Base-by-base conservation (phyloP, 1,284 basidiomycete genomes). In the Fomitiporia mediterranea region DNA sequence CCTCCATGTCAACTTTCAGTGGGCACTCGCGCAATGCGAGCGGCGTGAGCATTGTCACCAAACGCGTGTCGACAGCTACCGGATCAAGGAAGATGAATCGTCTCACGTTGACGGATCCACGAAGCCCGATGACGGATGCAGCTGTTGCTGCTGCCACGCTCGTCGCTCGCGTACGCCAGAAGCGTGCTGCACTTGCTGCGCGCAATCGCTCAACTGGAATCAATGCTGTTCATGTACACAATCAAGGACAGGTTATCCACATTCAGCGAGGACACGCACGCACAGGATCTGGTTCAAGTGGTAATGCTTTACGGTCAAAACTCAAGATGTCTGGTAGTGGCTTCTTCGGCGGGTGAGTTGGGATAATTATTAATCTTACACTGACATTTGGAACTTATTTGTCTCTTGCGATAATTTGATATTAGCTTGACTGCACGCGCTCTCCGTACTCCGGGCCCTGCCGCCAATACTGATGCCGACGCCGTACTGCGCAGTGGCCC, bases 81-180 rank as follows among this genome's bases (percentile, higher is more conserved):
- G 56, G 51, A 19, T 30, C 35, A 23, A 32, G 56, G 13, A 58
- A 53, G 51, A 58, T 58, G 56, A 58, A 58, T 27, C 42, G 56
- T 21, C 34, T 53, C 21, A 58, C 56, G 34, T 50, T 58, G 27
- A 48, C 56, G 44, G 56, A 58, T 32, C 56, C 56, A 2, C 19
- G 56, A 9, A 53, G 51, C 27, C 56, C 56, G 19, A 58, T 58
- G 56, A 23, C 44, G 27, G 51, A 53, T 38, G 56, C 56, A 11
- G 51, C 51, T 30, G 44, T 53, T 15, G 56, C 56, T 13, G 56
- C 56, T 15, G 56, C 56, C 7, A 48, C 56, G 23, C 56, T 58
- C 27, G 56, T 58, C 46, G 51, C 43, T 8, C 50, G 56, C 7
- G 51, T 58, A 21, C 30, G 50, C n/a, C 56, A 58, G 51, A 58